phyloP scores from a whole-genome alignment of 495 filamentous ascomycete species.

The Penicillium fimorum region DNA sequence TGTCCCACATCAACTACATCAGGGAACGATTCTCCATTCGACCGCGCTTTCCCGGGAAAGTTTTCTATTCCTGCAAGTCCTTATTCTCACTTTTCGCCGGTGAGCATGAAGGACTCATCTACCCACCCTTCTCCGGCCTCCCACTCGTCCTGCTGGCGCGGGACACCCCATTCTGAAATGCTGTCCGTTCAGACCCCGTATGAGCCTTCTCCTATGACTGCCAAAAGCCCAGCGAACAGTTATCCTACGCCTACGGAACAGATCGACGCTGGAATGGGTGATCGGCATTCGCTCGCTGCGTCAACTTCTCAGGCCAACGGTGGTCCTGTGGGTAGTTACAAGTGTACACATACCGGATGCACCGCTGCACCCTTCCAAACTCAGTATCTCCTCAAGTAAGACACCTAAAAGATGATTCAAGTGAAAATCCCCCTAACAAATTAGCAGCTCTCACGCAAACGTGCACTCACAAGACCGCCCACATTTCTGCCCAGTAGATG shows the following conservation, averaged over 20 bases:
- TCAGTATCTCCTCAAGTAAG: slow-evolving; percentile 78
- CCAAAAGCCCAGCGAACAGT: slow-evolving; percentile 36
- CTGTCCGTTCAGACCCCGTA: slow-evolving; percentile 28
- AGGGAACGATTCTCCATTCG: slow-evolving; percentile 35
- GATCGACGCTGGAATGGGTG: slow-evolving; percentile 23
- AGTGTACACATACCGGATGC: slow-evolving; percentile 72
- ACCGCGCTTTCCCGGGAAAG: slow-evolving; percentile 29
- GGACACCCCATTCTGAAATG: slow-evolving; percentile 25
- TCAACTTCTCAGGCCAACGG: slow-evolving; percentile 28
- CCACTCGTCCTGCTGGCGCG: slow-evolving; percentile 30
- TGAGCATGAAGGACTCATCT: slow-evolving; percentile 40
- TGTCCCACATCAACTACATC: slow-evolving; percentile 31
- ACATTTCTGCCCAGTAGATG: slow-evolving; percentile 84
- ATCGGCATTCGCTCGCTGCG: slow-evolving; percentile 22
- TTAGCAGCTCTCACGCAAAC: slow-evolving; percentile 85
- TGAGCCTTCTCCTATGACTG: slow-evolving; percentile 29
- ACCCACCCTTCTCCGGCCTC: slow-evolving; percentile 43
- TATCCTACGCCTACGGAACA: slow-evolving; percentile 48
- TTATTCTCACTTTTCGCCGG: slow-evolving; percentile 41
- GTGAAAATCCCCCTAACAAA: slow-evolving; percentile 22
- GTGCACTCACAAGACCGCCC: slow-evolving; percentile 89
- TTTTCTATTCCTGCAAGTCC: slow-evolving; percentile 36
- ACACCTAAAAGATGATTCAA: slow-evolving; percentile 10
- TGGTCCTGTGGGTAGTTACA: slow-evolving; percentile 41
- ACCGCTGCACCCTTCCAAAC: slow-evolving; percentile 88